Evolutionary conservation across 352 stramenopile species (phyloP).

Genomic region (Lagenidium giganteum): DNA sequence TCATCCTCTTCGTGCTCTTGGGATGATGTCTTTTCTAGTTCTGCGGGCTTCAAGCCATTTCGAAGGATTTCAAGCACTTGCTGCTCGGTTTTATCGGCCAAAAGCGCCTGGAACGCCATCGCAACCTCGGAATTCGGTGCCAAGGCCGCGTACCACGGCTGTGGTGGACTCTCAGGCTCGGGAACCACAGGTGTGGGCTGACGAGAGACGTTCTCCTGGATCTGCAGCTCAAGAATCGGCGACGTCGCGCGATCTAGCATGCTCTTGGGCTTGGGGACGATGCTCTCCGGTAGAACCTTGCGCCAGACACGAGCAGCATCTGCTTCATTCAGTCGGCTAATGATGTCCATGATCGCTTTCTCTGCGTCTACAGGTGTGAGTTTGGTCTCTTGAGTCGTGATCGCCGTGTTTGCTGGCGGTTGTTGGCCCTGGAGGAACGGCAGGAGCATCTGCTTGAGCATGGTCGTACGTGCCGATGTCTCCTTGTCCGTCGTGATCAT

Average conservation of each 20-base stretch:
- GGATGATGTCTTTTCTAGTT: slow-evolving; percentile 1
- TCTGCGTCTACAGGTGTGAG: slow-evolving; percentile 7
- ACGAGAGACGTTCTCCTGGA: not conserved
- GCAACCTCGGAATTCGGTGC: slow-evolving; percentile 19
- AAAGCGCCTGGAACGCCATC: slow-evolving; percentile 27
- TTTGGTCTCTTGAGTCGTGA: slow-evolving; percentile 5
- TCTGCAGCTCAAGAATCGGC: slow-evolving; percentile 23
- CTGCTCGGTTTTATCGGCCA: slow-evolving; percentile 28
- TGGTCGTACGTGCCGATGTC: slow-evolving; percentile 30
- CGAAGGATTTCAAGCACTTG: slow-evolving; percentile 37
- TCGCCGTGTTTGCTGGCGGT: slow-evolving; percentile 9
- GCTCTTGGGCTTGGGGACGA: slow-evolving; percentile 1
- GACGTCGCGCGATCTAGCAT: slow-evolving; percentile 27
- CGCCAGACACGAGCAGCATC: slow-evolving; percentile 12
- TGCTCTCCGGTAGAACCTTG: slow-evolving; percentile 23
- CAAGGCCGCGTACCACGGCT: slow-evolving; percentile 9
- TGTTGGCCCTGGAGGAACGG: slow-evolving; percentile 42
- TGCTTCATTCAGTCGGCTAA: slow-evolving; percentile 19
- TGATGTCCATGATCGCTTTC: slow-evolving; percentile 12
- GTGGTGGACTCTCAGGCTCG: not conserved
- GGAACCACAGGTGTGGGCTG: not conserved
- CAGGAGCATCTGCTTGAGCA: slow-evolving; percentile 39
- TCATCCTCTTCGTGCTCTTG: not conserved
- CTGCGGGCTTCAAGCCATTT: slow-evolving; percentile 1
- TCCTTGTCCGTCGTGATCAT: slow-evolving; percentile 34